phyloP scores from a whole-genome alignment of 2,329 filamentous ascomycete species.

The Botryosphaeria dothidea region DNA sequence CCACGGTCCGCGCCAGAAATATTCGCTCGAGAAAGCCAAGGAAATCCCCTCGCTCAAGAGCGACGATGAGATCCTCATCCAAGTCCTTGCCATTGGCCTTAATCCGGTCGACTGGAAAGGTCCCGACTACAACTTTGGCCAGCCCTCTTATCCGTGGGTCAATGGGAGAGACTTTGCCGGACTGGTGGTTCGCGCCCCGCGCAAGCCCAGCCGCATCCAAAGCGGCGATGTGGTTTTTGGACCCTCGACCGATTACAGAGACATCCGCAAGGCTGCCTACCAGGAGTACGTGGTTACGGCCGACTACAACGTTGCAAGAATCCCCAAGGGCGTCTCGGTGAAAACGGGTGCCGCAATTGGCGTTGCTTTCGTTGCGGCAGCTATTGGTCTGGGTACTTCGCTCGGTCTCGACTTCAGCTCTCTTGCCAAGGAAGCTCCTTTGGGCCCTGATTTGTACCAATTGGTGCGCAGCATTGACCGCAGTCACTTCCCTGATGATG shows the following conservation, averaged over 20 bases:
- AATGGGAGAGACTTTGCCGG: constrained; percentile 70
- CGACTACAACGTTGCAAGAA: constrained; percentile 64
- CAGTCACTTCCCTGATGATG: constrained; percentile 59
- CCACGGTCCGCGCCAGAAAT: constrained; percentile 10
- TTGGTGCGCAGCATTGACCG: constrained; percentile 51
- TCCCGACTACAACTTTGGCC: constrained; percentile 70
- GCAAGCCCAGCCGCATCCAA: constrained; percentile 32
- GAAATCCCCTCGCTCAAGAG: constrained; percentile 12
- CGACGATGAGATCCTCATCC: constrained; percentile 59
- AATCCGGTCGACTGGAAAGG: constrained; percentile 79
- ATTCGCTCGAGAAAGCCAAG: background rate
- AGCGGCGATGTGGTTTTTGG: constrained; percentile 55
- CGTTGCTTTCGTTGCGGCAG: constrained; percentile 71
- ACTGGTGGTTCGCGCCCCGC: constrained; percentile 53
- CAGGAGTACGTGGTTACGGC: constrained; percentile 69
- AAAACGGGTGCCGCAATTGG: constrained; percentile 65
- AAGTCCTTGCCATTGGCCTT: constrained; percentile 64
- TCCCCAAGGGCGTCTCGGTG: constrained; percentile 54
- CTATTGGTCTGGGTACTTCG: constrained; percentile 66
- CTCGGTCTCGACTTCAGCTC: constrained; percentile 66
- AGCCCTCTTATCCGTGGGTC: constrained; percentile 67
- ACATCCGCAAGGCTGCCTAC: constrained; percentile 70
- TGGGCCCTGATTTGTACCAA: constrained; percentile 61
- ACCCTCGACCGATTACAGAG: constrained; percentile 73
- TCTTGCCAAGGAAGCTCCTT: constrained; percentile 32